Evolutionary conservation across 2,329 filamentous ascomycete genomes (phyloP), one percentile per base, ranked within the genome.

Genomic region (Drechmeria coniospora): DNA sequence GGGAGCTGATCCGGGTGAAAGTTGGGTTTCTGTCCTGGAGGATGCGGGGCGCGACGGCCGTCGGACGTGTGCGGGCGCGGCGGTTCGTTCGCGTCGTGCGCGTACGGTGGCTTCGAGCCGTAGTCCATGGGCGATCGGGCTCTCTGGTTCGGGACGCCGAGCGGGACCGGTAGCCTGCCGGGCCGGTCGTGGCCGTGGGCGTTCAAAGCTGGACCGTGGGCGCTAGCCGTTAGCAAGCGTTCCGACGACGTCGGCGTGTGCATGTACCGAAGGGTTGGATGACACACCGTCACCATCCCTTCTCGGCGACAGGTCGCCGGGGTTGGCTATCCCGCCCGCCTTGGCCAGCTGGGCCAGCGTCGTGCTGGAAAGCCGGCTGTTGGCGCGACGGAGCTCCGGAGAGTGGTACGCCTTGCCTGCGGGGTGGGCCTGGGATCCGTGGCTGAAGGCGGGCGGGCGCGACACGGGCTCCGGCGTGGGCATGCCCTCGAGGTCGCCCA

Each of bases 311-410:
- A 30, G 43, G 24, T 51, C 47, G 21, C 44, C 40, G 32, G 58
- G 45, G 29, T 67, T 45, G 25, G 57, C 46, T 26, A 70, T 50
- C 14, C 66, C 68, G 29, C 69, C 71, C 25, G 78, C 79, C 38
- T 76, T 78, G 18, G 72, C 73, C 47, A 95, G 63, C 46, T 94
- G 83, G 24, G 75, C 67, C 25, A 94, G 61, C 1, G 87, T 95
- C 1, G 74, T 74, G 39, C 65, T 69, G 15, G 90, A 93, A 49
- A 95, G 74, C 14, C 83, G 76, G 40, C 78, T 84, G 40, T 83
- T 90, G 28, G 80, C 82, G 37, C 74, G 74, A 36, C 80, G 76
- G 42, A 87, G 62, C 45, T 90, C 81, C 10, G 79, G 70, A 17
- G 82, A 76, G 32, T 81, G 72, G 40, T 79, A 73, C 0, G 80